Base-by-base conservation (phyloP, 371 early-diverging fungal species). In the Mortierella sp. region DNA sequence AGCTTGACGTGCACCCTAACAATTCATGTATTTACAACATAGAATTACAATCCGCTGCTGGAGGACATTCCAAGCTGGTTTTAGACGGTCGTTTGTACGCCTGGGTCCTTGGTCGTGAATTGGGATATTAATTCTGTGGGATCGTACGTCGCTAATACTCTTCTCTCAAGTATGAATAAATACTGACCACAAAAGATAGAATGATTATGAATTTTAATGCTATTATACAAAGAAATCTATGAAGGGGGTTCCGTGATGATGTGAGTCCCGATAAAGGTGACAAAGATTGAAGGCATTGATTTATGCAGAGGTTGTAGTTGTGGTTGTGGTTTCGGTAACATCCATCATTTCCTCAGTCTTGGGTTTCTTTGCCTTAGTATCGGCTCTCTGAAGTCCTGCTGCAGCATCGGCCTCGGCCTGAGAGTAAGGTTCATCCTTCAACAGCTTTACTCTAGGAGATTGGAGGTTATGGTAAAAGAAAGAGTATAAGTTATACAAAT, bases 321-420 rank as follows among this genome's bases (percentile, higher is more conserved):
- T 65, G 55, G 75, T 56, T n/a, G 54, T 34, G 59, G 13, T 53
- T 43, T 70, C 68, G 26, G 72, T 9, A 22, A 65, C 57, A 42
- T 71, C 77, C 72, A 66, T 64, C 72, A 72, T 73, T 15, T 58
- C 73, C 32, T 61, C 73, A n/a, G 54, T 37, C 63, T 78, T 77
- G 43, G 72, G 32, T 67, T 83, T 83, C 64, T 85, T 83, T 32
- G 71, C 61, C 61, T 77, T 85, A 22, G 65, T 73, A 40, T 78
- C 79, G 5, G 79, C 79, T 58, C 65, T 72, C 64, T 72, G 73
- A 63, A 94, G 79, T 22, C 95, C 95, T 19, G 85, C 93, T 6
- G 94, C 94, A 0, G 86, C 87, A 74, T 94, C 94, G 13, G 94
- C 94, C 63, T 94, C 95, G 62, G 89, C 87, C 76, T 93, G 94